A percentile compares a stretch with the other conserved stretches of the same genome.
phyloP scores from a whole-genome alignment of 129 eudicot species.

The Cynara cardunculus region DNA sequence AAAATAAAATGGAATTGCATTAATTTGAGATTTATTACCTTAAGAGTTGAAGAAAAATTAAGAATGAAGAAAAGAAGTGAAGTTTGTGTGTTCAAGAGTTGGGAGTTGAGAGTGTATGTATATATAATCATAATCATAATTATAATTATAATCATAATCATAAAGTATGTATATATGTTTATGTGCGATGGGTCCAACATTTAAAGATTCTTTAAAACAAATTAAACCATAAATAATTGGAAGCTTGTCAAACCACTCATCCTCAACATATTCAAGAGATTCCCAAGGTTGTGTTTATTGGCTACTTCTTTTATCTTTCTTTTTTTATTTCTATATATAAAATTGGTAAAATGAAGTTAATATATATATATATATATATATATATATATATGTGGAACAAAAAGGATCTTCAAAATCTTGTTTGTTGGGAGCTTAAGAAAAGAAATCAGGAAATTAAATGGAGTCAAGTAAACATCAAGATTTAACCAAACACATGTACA shows the following conservation, averaged over 20 bases:
- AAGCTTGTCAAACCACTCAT: background rate
- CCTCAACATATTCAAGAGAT: background rate
- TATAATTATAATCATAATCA: too few species aligned
- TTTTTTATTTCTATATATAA: too few species aligned
- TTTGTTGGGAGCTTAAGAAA: background rate
- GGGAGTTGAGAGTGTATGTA: background rate
- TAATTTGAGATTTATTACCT: background rate
- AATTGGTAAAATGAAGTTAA: too few species aligned
- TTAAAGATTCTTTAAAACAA: background rate
- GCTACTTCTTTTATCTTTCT: background rate
- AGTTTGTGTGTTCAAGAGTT: background rate
- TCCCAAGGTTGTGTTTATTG: conserved; percentile 1
- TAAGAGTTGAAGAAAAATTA: background rate
- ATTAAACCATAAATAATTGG: background rate
- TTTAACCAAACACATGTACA: too few species aligned
- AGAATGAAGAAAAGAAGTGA: background rate
- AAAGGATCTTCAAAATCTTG: background rate
- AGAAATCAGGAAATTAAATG: too few species aligned
- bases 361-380: too few species aligned
- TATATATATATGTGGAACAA: too few species aligned
- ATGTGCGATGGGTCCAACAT: background rate
- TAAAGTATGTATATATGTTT: background rate
- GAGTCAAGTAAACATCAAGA: too few species aligned
- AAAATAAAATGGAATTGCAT: background rate
- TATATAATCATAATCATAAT: background rate